A percentile compares a stretch with the other conserved stretches of the same genome.
These are phyloP conservation scores for Lactarius quietus DNA, from an alignment of 768 basidiomycete species.

Conservation along the genomic window DNA sequence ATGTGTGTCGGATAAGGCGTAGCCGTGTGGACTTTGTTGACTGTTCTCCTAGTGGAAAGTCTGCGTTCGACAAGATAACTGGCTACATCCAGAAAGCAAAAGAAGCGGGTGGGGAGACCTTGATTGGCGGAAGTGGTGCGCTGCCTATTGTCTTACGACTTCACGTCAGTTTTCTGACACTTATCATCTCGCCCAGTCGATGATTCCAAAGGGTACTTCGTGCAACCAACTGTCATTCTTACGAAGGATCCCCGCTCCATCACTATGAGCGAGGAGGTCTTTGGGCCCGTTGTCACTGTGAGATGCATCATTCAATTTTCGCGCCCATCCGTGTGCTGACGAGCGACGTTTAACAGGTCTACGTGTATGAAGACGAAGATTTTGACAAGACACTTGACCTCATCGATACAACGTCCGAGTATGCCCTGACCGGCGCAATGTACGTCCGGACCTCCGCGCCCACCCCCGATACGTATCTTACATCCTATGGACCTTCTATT, in stretches of 20 bases:
- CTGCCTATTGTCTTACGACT: conserved; percentile 1
- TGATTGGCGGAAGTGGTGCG: conserved; percentile 79
- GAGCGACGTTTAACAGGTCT: conserved; percentile 50
- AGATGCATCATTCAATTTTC: conserved; percentile 23
- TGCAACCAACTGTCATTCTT: conserved; percentile 91
- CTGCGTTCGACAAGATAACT: conserved; percentile 86
- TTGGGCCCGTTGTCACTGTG: conserved; percentile 93
- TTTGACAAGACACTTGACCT: conserved; percentile 85
- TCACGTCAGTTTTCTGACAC: background rate
- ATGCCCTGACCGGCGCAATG: conserved; percentile 96
- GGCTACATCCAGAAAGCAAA: conserved; percentile 85
- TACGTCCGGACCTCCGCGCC: conserved; percentile 38
- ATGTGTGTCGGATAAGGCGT: conserved; percentile 52
- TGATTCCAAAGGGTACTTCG: conserved; percentile 88
- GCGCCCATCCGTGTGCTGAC: background rate
- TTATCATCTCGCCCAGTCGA: conserved; percentile 48
- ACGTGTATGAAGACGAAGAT: conserved; percentile 83
- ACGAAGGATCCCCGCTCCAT: conserved; percentile 86
- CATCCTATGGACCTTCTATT: background rate
- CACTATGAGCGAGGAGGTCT: conserved; percentile 94
- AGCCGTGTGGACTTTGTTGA: background rate
- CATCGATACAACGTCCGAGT: conserved; percentile 80
- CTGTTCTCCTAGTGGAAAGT: conserved; percentile 53
- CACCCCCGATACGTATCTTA: conserved; percentile 20
- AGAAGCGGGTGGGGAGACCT: conserved; percentile 81